Conservation (phyloP, 768 basidiomycete genomes). For the Zangia roseola region DNA sequence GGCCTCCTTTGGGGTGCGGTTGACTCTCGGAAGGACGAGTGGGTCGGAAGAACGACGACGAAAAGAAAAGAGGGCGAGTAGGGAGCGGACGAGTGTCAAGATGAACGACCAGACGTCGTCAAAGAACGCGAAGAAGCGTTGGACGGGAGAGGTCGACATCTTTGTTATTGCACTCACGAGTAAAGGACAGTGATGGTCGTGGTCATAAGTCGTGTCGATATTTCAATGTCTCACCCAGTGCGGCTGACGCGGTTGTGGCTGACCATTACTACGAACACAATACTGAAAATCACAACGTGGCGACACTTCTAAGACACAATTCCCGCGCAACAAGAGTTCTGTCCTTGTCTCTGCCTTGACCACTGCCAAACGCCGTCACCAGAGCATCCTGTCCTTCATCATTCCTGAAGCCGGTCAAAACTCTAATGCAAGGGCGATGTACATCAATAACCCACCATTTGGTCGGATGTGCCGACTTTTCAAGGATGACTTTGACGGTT, state of each 20-base stretch:
- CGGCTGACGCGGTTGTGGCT: conserved; percentile 11
- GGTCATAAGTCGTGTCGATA: neutral
- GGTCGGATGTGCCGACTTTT: conserved; percentile 73
- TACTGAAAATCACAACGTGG: conserved; percentile 45
- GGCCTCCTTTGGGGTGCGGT: conserved; percentile 3
- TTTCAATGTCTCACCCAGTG: conserved; percentile 10
- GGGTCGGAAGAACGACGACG: conserved; percentile 14
- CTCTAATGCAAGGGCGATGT: neutral
- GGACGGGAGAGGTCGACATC: conserved; percentile 14
- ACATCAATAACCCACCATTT: conserved; percentile 62
- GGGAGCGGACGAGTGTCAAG: conserved; percentile 28
- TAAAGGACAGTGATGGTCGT: conserved; percentile 13
- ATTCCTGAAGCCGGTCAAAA: conserved; percentile 48
- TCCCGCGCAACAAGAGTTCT: conserved; percentile 72
- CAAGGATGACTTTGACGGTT: conserved; percentile 82
- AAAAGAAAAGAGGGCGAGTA: conserved; percentile 20
- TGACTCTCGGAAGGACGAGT: conserved; percentile 4
- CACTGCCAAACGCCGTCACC: conserved; percentile 69
- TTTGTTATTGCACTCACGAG: conserved; percentile 9
- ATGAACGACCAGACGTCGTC: conserved; percentile 23
- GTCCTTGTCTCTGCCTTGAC: conserved; percentile 72
- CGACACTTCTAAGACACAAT: conserved; percentile 68
- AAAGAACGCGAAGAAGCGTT: conserved; percentile 16
- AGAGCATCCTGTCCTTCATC: conserved; percentile 82
- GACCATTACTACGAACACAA: conserved; percentile 61